Evolutionary conservation across 805 yeast genomes (phyloP).

Genomic region (Metschnikowia drakensbergensis): DNA sequence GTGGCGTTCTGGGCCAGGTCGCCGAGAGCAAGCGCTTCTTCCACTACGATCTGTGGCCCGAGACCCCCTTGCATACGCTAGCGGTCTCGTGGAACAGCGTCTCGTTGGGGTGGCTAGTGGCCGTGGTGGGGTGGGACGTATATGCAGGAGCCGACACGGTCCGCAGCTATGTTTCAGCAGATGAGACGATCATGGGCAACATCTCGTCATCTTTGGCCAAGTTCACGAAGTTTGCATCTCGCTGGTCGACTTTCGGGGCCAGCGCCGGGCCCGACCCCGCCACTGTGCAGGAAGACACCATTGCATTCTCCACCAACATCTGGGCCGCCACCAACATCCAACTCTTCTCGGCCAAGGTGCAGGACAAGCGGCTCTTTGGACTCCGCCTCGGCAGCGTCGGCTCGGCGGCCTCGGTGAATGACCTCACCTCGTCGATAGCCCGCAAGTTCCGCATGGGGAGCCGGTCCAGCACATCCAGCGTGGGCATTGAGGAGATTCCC

Average conservation of each 20-base stretch:
- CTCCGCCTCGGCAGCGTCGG: slow-evolving; percentile 11
- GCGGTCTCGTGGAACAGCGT: slow-evolving; percentile 58
- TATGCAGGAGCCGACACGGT: slow-evolving; percentile 27
- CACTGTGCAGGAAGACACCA: slow-evolving; percentile 21
- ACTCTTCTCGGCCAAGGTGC: slow-evolving; percentile 44
- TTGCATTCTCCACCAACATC: slow-evolving; percentile 38
- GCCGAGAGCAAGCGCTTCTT: slow-evolving; percentile 26
- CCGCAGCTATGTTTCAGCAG: slow-evolving; percentile 17
- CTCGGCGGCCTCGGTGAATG: slow-evolving; percentile 21
- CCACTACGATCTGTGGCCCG: slow-evolving; percentile 41
- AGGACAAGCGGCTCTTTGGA: slow-evolving; percentile 20
- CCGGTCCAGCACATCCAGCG: slow-evolving; percentile 26
- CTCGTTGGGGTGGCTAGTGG: slow-evolving; percentile 73
- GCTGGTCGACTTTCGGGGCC: slow-evolving; percentile 33
- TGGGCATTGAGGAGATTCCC: slow-evolving; percentile 26
- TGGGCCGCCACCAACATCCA: slow-evolving; percentile 51
- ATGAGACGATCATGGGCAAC: slow-evolving; percentile 38
- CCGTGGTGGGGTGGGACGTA: slow-evolving; percentile 59
- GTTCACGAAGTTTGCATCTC: slow-evolving; percentile 36
- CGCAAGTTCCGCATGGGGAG: slow-evolving; percentile 38
- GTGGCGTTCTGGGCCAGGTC: slow-evolving; percentile 27
- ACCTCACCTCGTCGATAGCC: slow-evolving; percentile 46
- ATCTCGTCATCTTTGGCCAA: slow-evolving; percentile 31
- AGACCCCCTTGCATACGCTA: slow-evolving; percentile 41
- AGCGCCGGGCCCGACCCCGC: slow-evolving; percentile 6